Evolutionary conservation across 2,329 filamentous ascomycete genomes (phyloP).

Genomic region (Blastomyces parvus): DNA sequence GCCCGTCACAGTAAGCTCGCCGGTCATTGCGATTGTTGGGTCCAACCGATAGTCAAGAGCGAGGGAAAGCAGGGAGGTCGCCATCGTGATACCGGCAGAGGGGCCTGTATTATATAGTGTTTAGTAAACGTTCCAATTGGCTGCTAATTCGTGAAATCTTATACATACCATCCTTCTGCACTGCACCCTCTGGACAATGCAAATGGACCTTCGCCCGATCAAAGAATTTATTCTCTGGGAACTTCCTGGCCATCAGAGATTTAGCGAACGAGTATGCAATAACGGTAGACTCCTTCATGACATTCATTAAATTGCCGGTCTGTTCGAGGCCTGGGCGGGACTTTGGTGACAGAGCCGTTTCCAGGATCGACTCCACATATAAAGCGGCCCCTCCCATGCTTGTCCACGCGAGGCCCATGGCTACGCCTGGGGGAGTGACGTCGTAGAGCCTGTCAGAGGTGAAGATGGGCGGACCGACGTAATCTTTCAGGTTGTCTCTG

Average conservation of each 20-base stretch:
- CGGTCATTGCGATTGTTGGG: slow-evolving; percentile 92
- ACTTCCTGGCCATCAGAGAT: slow-evolving; percentile 71
- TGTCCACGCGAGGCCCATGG: slow-evolving; percentile 98
- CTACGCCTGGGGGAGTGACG: slow-evolving; percentile 81
- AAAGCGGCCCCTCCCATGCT: slow-evolving; percentile 92
- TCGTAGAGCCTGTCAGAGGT: slow-evolving; percentile 95
- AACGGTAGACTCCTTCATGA: slow-evolving; percentile 95
- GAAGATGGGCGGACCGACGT: slow-evolving; percentile 90
- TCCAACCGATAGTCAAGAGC: slow-evolving; percentile 69
- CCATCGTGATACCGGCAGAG: slow-evolving; percentile 94
- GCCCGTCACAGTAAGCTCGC: slow-evolving; percentile 90
- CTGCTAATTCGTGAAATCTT: neutral
- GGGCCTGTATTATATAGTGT: slow-evolving; percentile 41
- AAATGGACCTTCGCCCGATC: slow-evolving; percentile 91
- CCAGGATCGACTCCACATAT: slow-evolving; percentile 93
- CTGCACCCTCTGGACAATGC: slow-evolving; percentile 92
- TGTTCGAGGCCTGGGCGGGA: slow-evolving; percentile 76
- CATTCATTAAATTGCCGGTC: slow-evolving; percentile 86
- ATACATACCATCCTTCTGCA: slow-evolving; percentile 70
- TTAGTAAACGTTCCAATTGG: slow-evolving; percentile 10
- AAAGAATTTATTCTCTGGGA: slow-evolving; percentile 88
- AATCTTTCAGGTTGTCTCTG: slow-evolving; percentile 89
- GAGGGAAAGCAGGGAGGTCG: slow-evolving; percentile 79
- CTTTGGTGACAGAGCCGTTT: slow-evolving; percentile 63
- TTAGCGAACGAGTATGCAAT: slow-evolving; percentile 97